Evolutionary conservation across 129 eudicot genomes (phyloP), one percentile per base, ranked within the genome.

Genomic region (Solidago caesia): DNA sequence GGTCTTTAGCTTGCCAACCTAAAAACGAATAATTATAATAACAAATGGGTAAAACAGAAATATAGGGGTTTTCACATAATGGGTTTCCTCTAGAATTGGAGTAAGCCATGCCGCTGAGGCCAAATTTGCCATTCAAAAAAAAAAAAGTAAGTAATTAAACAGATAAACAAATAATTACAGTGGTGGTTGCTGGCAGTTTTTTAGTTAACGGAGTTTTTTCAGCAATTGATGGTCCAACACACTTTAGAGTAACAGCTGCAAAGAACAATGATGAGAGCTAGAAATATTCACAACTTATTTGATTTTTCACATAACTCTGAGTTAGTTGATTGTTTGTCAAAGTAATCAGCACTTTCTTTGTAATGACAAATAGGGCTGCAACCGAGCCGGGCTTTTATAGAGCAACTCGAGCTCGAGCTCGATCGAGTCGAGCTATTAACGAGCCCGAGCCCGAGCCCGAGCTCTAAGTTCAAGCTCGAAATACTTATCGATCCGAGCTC

Each of bases 1-100:
- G 71, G 82, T 93, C 88, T 93, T 93, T 75, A 93, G 82, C 89
- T 93, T 93, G 49, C 98, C 98, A 75, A 93, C 89, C 98, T 93
- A 59, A 66, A 8, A 33, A 26, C 61, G 27, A 6, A 5, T 13
- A 65, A 44, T 33, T 4, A 11, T 16, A 39, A 39, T 8, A 63
- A 44, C 7, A 43, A 33, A 16, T 6, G 59, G 12, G 33, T 14
- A 59, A 72, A 45, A 63, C 42, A 64, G 41, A 73, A 64, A 39
- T 42, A 29, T 21, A 21, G 21, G 21, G 21, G 21, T 21, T 21
- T 21, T 21, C 21, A 21, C 21, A 21, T 21, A 21, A 21, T 21
- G 21, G 21, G 21, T 21, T 21, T 21, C 21, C 21, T 21, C 21
- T 21, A 21, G 21, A 21, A 21, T 21, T 21, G 21, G 21, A 21